A percentile compares a stretch with the other conserved stretches of the same genome.
These are phyloP conservation scores for Rubia tinctorum DNA, from an alignment of 305 asterid species.

Conservation along the genomic window DNA sequence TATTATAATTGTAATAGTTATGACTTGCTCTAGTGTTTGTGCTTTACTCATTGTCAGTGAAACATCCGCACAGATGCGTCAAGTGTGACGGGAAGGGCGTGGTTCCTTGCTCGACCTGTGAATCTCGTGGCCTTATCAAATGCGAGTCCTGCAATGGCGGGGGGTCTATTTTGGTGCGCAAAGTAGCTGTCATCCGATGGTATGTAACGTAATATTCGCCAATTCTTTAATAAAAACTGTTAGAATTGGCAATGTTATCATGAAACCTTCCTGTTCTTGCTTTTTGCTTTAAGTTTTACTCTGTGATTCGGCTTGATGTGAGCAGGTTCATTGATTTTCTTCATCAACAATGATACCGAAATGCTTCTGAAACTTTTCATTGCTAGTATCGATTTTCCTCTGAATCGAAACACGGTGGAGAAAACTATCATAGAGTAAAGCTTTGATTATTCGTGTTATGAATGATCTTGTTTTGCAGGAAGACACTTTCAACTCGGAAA, in stretches of 20 bases:
- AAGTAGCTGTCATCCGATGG: slow-evolving; percentile 78
- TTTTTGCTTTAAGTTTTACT: not conserved
- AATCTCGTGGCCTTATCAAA: slow-evolving; percentile 68
- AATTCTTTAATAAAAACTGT: no score
- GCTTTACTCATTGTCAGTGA: not conserved
- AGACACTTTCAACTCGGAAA: slow-evolving; percentile 61
- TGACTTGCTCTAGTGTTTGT: no score
- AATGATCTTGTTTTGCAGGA: slow-evolving; percentile 40
- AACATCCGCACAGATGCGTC: slow-evolving; percentile 49
- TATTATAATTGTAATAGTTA: not conserved
- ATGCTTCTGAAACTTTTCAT: not conserved
- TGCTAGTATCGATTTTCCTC: not conserved
- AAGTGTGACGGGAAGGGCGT: slow-evolving; percentile 77
- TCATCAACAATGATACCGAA: slow-evolving; percentile 3
- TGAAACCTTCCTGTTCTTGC: no score
- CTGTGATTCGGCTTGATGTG: not conserved
- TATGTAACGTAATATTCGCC: slow-evolving; percentile 15
- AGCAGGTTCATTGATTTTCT: not conserved
- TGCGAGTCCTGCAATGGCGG: slow-evolving; percentile 71
- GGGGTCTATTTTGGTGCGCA: slow-evolving; percentile 66
- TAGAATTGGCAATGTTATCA: not conserved
- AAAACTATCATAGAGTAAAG: not conserved
- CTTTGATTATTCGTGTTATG: not conserved
- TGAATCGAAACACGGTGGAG: not conserved
- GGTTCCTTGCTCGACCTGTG: slow-evolving; percentile 78